Base-by-base conservation (phyloP, 2,329 filamentous ascomycete species). In the Dothistroma septosporum region DNA sequence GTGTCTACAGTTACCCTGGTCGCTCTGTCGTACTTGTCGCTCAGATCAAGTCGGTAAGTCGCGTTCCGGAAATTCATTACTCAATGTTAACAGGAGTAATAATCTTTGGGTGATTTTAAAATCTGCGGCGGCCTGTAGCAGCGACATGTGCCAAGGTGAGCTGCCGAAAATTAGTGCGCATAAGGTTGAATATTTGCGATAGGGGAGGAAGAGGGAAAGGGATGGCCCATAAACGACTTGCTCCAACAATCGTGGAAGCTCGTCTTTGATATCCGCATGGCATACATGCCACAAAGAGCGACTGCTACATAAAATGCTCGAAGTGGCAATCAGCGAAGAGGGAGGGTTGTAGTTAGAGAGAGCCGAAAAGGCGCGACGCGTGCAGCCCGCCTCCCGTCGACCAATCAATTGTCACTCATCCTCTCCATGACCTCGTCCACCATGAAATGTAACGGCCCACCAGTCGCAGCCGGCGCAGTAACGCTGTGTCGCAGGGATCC, bases 241-340 rank as follows among this genome's bases (percentile, higher is more conserved):
- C 31, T 35, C 24, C 50, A 53, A 53, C 50, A 28, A 11, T 11
- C 6, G 50, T 35, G 11, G 31, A 28, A 32, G 41, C 50, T 53
- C 31, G 21, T 35, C 50, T 22, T 32, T 53, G n/a, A 24, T 50
- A 50, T 21, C 47, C 47, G 47, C 47, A 50, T 50, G n/a, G 31
- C 22, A 21, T 28, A 32, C 31, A 53, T 11, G 50, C 50, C 50
- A 53, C 35, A 28, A 53, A 53, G 50, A 50, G 47, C 47, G 47
- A 50, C 47, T 53, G 50, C 50, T 53, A 53, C 31, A 35, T 53
- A 53, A 31, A 21, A 35, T 53, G 31, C 24, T 35, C 22, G 28
- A 33, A 31, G 50, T 31, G 21, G 50, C 33, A 16, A n/a, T 4
- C 31, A 31, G 16, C 19, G 50, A 32, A 53, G 31, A 11, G 12